A percentile compares a stretch with the other conserved stretches of the same genome.
phyloP scores from a whole-genome alignment of 306 rosid genomes.

The Cucumis cinereus region DNA sequence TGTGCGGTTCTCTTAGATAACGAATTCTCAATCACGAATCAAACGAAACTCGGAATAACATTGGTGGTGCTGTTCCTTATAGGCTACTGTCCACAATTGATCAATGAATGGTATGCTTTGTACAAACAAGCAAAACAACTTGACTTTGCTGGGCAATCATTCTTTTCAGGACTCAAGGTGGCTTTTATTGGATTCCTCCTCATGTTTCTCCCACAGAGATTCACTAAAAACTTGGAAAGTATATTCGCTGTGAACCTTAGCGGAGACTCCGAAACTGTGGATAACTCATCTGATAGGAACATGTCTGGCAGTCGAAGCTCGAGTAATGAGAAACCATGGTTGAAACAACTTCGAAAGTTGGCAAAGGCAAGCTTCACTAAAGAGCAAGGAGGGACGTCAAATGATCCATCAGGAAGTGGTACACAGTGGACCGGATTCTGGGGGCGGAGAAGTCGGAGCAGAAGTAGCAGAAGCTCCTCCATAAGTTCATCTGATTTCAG shows the following conservation, averaged over 20 bases:
- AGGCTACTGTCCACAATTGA: conserved; percentile 40
- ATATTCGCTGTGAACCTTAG: conserved; percentile 27
- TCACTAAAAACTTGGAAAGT: conserved; percentile 36
- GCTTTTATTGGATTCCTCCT: conserved; percentile 52
- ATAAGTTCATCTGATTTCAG: conserved; percentile 33
- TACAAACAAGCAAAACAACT: conserved; percentile 43
- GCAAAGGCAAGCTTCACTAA: conserved; percentile 60
- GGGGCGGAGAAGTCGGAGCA: conserved; percentile 30
- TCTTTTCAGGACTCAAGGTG: conserved; percentile 37
- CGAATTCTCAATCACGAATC: conserved; percentile 25
- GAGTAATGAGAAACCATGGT: conserved; percentile 55
- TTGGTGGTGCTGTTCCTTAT: conserved; percentile 56
- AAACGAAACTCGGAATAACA: conserved; percentile 36
- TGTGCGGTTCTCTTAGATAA: conserved; percentile 32
- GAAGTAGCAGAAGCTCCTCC: conserved; percentile 50
- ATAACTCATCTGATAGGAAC: conserved; percentile 17
- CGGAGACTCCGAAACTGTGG: conserved; percentile 14
- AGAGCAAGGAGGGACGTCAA: conserved; percentile 32
- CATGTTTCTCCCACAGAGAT: conserved; percentile 43
- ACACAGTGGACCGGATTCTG: conserved; percentile 44
- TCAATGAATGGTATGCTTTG: conserved; percentile 71
- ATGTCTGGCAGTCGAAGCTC: conserved; percentile 33
- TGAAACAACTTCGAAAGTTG: conserved; percentile 46
- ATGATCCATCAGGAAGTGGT: conserved; percentile 70
- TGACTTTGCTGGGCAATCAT: conserved; percentile 46